phyloP scores from a whole-genome alignment of 768 basidiomycete genomes.

The Gautieria morchelliformis region DNA sequence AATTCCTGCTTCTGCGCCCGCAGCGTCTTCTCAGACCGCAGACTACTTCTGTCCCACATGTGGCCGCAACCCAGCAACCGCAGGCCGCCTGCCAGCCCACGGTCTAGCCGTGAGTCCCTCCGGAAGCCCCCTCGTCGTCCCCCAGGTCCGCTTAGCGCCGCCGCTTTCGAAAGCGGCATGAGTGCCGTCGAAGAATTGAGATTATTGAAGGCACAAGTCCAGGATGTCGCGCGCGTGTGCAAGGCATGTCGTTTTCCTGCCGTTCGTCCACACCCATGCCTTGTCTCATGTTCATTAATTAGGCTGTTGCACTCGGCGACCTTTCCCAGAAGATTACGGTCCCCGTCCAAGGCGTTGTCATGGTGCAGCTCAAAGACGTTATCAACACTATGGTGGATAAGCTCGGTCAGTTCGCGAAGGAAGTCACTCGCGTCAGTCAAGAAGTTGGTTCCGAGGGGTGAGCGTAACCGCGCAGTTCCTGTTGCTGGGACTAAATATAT shows the following conservation, averaged over 20 bases:
- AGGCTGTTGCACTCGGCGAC: conserved; percentile 66
- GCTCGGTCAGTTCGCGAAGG: conserved; percentile 82
- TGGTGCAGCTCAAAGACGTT: conserved; percentile 74
- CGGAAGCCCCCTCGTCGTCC: conserved; percentile 31
- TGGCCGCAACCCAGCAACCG: conserved; percentile 22
- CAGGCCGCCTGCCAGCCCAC: background rate
- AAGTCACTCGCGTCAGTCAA: conserved; percentile 78
- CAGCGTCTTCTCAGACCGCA: conserved; percentile 32
- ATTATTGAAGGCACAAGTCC: conserved; percentile 75
- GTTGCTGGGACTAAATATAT: conserved; percentile 20
- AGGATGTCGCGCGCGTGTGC: conserved; percentile 72
- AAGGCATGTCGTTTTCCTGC: conserved; percentile 26
- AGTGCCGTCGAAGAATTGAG: conserved; percentile 69
- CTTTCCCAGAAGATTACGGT: conserved; percentile 73
- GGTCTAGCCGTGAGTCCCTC: conserved; percentile 1
- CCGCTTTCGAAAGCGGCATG: conserved; percentile 51
- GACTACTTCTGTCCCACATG: conserved; percentile 43
- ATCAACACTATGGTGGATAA: conserved; percentile 67
- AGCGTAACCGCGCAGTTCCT: conserved; percentile 19
- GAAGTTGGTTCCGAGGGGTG: conserved; percentile 79
- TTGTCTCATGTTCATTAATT: background rate
- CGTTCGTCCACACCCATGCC: background rate
- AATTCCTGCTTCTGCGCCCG: conserved; percentile 33
- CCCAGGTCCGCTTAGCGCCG: conserved; percentile 45
- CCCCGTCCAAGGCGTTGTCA: conserved; percentile 66